Evolutionary conservation across 2,329 filamentous ascomycete genomes (phyloP), one percentile per base, ranked within the genome.

Genomic region (Trichoderma sp.): DNA sequence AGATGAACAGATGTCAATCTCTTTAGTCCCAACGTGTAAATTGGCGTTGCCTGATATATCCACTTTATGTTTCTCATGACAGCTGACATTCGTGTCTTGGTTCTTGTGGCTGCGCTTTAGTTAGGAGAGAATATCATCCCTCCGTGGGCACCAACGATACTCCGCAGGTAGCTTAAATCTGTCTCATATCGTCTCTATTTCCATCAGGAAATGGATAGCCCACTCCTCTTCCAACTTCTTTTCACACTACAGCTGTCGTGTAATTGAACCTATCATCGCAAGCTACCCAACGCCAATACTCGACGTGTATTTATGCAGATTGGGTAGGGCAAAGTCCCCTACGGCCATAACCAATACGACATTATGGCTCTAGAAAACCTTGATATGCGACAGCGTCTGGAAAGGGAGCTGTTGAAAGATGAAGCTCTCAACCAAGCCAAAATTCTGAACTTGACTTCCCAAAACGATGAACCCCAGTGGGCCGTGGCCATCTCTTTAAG

Each of bases 21-120:
- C n/a, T 57, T 67, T 14, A 66, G 7, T 11, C 2, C 36, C 61
- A n/a, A 21, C 28, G 14, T 26, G 11, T n/a, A 2, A 28, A 30
- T 14, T 18, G 51, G 24, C 30, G 4, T 1, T 53, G 24, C n/a
- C 7, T 1, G 14, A 11, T 39, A 43, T 60, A 43, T 24, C 53
- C 65, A 68, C 65, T 43, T 47, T 15, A 47, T 68, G 65, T 68
- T 34, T 68, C 65, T 60, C 24, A 26, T 58, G 26, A 14, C 14
- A 43, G 53, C 24, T 56, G 24, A 32, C 47, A 18, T 18, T 67
- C 26, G 24, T 36, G 26, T 24, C 36, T 34, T 9, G 21, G 7
- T 15, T 60, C 14, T 15, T 6, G 32, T 61, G 56, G 36, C 34
- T 60, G 18, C 36, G 12, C 26, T 24, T 60, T 8, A 30, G 6